phyloP scores from a whole-genome alignment of 2,329 filamentous ascomycete genomes.

The Chalaropsis ovoidea region DNA sequence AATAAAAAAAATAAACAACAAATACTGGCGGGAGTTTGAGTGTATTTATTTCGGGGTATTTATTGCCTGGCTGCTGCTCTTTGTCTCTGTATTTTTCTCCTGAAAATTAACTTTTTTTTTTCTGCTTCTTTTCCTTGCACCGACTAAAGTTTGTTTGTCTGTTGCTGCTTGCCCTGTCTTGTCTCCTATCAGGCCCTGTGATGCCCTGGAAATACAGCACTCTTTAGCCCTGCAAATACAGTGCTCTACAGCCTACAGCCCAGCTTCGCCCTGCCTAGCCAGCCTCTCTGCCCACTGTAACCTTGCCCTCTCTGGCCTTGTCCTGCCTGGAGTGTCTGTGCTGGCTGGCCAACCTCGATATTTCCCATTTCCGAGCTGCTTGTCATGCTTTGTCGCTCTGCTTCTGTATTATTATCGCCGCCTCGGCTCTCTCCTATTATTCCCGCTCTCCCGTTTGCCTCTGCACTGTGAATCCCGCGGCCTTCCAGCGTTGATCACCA shows the following conservation, averaged over 20 bases:
- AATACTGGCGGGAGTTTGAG: neutral
- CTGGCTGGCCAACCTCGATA: neutral
- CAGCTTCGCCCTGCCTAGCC: neutral
- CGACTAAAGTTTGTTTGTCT: neutral
- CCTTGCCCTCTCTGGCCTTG: neutral
- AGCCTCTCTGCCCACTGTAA: neutral
- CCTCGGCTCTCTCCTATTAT: neutral
- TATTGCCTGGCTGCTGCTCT: neutral
- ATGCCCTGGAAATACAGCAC: neutral
- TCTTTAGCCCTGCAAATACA: neutral
- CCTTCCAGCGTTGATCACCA: conserved; percentile 20
- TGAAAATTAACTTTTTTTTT: neutral
- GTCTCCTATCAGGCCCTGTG: neutral
- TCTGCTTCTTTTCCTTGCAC: neutral
- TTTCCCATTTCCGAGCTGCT: conserved; percentile 2
- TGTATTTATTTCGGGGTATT: neutral
- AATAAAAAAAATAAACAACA: neutral
- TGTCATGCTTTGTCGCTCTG: neutral
- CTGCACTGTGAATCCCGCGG: neutral
- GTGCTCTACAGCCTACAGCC: neutral
- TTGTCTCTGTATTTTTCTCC: too few relatives aligned
- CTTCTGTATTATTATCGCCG: neutral
- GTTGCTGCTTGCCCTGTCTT: neutral
- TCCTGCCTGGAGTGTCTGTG: neutral
- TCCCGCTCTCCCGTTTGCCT: neutral